Percentiles rank a stretch among this genome's conserved stretches.
Evolutionary conservation across 495 filamentous ascomycete species (phyloP).

Genomic region (Chaetomium tenue): DNA sequence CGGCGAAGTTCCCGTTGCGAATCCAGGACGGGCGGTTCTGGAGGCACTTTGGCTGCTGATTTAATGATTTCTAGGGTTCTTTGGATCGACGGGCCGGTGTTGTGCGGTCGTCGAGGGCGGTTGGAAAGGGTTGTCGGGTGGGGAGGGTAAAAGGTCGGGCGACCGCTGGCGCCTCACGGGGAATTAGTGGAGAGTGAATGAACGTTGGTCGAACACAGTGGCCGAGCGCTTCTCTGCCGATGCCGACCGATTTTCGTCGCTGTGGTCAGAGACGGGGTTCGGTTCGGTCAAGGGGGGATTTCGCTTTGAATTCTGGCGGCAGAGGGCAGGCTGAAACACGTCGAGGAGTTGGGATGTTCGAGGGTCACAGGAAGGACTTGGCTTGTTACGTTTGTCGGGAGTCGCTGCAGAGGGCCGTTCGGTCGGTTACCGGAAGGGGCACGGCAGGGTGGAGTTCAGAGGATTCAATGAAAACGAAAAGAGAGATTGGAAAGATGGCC

Average conservation of each 20-base stretch:
- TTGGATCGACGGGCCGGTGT: conserved; percentile 22
- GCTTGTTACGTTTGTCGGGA: conserved; percentile 25
- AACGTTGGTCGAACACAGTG: not conserved
- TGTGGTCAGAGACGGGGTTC: conserved; percentile 10
- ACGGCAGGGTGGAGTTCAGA: not conserved
- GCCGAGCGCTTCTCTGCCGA: conserved; percentile 5
- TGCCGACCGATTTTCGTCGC: conserved; percentile 15
- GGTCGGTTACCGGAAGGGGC: not conserved
- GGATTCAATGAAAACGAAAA: not conserved
- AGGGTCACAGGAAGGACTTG: conserved; percentile 34
- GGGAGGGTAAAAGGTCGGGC: conserved; percentile 15
- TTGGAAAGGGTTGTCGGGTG: not conserved
- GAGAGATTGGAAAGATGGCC: not conserved
- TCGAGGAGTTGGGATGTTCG: conserved; percentile 43
- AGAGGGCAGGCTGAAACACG: conserved; percentile 48
- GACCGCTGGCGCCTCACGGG: conserved; percentile 22
- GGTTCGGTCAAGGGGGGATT: conserved; percentile 30
- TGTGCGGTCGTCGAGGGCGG: conserved; percentile 14
- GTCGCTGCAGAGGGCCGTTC: conserved; percentile 4
- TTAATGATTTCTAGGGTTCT: not conserved
- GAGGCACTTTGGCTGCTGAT: conserved; percentile 1
- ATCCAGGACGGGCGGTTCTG: conserved; percentile 40
- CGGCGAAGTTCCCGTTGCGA: conserved; percentile 40
- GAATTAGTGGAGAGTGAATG: conserved; percentile 8
- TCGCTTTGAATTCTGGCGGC: conserved; percentile 35